Conservation (phyloP, 495 filamentous ascomycete genomes). For the Hyaloscypha finlandica region DNA sequence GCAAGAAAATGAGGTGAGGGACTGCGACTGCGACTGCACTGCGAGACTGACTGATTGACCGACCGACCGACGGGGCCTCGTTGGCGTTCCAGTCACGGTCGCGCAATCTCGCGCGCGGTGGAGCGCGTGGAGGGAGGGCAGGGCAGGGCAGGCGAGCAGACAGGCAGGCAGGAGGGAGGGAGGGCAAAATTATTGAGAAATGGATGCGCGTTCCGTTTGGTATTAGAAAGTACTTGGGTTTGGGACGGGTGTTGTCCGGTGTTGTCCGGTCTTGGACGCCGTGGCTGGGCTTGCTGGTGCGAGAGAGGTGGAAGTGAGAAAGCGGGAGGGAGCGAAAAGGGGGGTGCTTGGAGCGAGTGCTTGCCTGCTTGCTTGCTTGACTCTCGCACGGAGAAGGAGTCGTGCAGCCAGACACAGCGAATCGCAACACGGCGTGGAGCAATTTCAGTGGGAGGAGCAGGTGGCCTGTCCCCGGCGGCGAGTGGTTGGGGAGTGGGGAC, state of each 20-base stretch:
- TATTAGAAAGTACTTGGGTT: slow-evolving; percentile 18
- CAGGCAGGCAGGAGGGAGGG: not conserved
- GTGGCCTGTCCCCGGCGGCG: too few relatives aligned
- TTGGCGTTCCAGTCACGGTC: slow-evolving; percentile 17
- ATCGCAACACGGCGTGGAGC: not conserved
- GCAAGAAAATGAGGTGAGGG: slow-evolving; percentile 13
- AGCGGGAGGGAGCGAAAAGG: too few relatives aligned
- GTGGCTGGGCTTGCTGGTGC: not conserved
- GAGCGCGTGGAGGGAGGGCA: slow-evolving; percentile 13
- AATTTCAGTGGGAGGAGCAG: not conserved
- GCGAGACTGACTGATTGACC: not conserved
- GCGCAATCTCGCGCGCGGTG: slow-evolving; percentile 16
- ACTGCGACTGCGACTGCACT: not conserved
- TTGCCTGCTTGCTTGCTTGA: too few relatives aligned
- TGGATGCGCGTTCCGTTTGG: slow-evolving; percentile 24
- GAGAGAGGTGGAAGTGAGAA: not conserved
- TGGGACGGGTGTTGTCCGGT: slow-evolving; percentile 13
- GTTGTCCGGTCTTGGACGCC: slow-evolving; percentile 8
- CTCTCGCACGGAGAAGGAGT: not conserved
- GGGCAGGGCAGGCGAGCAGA: not conserved
- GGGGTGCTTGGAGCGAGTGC: not conserved
- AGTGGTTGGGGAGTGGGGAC: too few relatives aligned
- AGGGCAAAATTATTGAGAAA: slow-evolving; percentile 16
- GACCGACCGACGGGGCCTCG: not conserved
- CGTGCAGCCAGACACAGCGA: slow-evolving; percentile 5